phyloP scores from a whole-genome alignment of 1,139 yeast species.

The Insectozyma bohioensis region DNA sequence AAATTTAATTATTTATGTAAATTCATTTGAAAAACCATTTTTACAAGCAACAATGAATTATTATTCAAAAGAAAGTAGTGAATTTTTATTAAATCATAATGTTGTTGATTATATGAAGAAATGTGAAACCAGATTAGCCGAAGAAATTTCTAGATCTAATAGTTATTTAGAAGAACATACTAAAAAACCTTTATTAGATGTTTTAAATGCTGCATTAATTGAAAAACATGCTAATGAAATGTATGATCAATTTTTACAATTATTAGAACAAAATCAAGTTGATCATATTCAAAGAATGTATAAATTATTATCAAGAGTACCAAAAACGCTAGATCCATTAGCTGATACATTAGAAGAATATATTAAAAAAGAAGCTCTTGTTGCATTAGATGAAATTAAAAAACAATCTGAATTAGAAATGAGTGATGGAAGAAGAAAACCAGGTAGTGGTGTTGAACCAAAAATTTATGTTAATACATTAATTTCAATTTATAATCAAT shows the following conservation, averaged over 20 bases:
- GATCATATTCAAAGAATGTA: constrained; percentile 82
- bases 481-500: constrained; percentile 66
- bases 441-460: constrained; percentile 56
- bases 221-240: constrained; percentile 75
- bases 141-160: constrained; percentile 77
- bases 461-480: constrained; percentile 78
- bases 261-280: constrained; percentile 75
- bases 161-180: constrained; percentile 86
- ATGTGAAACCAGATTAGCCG: constrained; percentile 78
- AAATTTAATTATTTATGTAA: constrained; percentile 77
- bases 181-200: constrained; percentile 70
- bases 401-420: constrained; percentile 39
- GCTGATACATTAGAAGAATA: constrained; percentile 72
- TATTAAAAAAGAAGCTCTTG: constrained; percentile 70
- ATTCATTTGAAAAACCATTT: constrained; percentile 75
- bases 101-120: constrained; percentile 90
- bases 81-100: constrained; percentile 68
- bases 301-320: constrained; percentile 70
- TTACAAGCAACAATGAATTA: constrained; percentile 71
- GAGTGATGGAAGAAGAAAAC: constrained; percentile 19
- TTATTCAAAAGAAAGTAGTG: constrained; percentile 68
- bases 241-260: constrained; percentile 70
- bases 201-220: constrained; percentile 74
- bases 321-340: constrained; percentile 72
- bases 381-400: constrained; percentile 65